Conservation (phyloP, 139 green algal genomes). For the Microglena sp. region DNA sequence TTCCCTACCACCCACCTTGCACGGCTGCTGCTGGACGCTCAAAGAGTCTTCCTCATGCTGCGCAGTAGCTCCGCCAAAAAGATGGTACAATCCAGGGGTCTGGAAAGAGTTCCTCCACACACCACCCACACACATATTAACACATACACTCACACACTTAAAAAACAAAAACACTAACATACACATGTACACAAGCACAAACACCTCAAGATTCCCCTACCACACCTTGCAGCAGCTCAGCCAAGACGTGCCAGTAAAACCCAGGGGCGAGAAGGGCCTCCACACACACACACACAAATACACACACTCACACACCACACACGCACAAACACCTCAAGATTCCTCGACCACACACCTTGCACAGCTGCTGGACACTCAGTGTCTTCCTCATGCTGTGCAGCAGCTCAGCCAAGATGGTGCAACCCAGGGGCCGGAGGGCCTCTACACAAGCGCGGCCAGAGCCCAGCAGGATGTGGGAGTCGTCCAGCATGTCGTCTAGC, state of each 20-base stretch:
- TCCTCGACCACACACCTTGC: conserved; percentile 34
- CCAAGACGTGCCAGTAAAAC: background rate
- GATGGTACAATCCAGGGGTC: no score
- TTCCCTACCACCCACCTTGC: no score
- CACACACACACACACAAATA: conserved; percentile 10
- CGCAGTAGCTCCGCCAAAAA: no score
- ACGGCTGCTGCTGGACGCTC: no score
- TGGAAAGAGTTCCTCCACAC: no score
- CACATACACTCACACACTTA: no score
- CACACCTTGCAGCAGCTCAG: background rate
- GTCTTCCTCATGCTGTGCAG: conserved; percentile 55
- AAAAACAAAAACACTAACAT: background rate
- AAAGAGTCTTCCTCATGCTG: no score
- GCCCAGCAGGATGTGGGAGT: conserved; percentile 54
- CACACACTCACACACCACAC: background rate
- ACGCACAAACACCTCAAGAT: conserved; percentile 40
- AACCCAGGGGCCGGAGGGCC: conserved; percentile 52
- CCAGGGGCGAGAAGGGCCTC: background rate
- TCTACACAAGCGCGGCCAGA: conserved; percentile 54
- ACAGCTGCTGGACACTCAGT: conserved; percentile 53
- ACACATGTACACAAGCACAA: background rate
- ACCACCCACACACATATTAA: no score
- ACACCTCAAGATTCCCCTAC: background rate
- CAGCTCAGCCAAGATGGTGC: conserved; percentile 70
- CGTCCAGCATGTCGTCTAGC: conserved; percentile 65